A percentile compares a stretch with the other conserved stretches of the same genome.
Evolutionary conservation across 352 stramenopile species (phyloP).

Genomic region (Globisporangium iwayamae): DNA sequence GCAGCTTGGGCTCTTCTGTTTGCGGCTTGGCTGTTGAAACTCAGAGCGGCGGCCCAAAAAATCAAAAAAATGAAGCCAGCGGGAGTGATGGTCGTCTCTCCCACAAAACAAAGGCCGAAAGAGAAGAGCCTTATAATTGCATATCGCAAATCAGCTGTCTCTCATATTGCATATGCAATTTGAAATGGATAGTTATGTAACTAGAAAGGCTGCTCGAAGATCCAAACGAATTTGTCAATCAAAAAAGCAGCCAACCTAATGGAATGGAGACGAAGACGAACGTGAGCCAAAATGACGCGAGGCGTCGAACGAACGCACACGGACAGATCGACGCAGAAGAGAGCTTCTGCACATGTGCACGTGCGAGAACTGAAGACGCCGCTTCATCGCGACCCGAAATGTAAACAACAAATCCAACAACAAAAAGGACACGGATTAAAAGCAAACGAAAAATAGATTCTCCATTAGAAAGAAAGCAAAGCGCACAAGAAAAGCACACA

Average conservation of each 20-base stretch:
- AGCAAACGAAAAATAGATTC: conserved; percentile 2
- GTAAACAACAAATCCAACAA: background rate
- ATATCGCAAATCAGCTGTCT: too few species aligned
- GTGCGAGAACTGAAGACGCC: too few species aligned
- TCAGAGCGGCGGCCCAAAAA: background rate
- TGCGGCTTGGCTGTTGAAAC: background rate
- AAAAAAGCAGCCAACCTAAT: background rate
- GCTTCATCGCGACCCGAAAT: background rate
- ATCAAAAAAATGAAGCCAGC: conserved; percentile 3
- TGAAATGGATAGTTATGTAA: too few species aligned
- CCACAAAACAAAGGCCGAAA: background rate
- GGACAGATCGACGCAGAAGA: background rate
- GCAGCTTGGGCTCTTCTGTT: background rate
- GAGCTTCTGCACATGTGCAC: background rate
- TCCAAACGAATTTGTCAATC: background rate
- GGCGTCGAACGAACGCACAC: background rate
- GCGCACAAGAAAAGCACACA: background rate
- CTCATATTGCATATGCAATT: too few species aligned
- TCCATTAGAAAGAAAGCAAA: background rate
- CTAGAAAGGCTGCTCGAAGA: too few species aligned
- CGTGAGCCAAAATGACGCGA: too few species aligned
- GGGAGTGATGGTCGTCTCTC: conserved; percentile 13
- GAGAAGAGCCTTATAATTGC: background rate
- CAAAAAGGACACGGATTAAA: background rate
- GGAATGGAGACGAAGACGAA: background rate